Evolutionary conservation across 352 stramenopile species (phyloP), one percentile per base, ranked within the genome.

Genomic region (Phytopythium kandeliae): DNA sequence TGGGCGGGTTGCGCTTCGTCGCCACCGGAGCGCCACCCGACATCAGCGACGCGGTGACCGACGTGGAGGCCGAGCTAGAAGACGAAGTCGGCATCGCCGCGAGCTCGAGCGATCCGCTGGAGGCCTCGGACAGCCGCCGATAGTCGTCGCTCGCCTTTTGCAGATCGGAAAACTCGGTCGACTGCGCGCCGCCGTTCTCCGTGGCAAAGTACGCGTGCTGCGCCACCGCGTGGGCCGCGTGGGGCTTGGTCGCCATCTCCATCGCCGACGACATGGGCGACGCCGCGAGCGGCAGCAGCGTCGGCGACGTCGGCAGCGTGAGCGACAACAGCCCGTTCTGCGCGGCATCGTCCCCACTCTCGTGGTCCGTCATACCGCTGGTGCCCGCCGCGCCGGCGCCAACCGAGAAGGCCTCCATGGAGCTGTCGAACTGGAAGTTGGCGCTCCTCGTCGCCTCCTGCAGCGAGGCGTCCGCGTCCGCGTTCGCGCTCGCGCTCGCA

Each of bases 111-210:
- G 51, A 41, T 2, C 15, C 44, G 44, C 17, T 46, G 2, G 40
- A 48, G 24, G 54, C 28, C 70, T 67, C 46, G 62, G 58, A 44
- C 51, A 81, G 59, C n/a, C 67, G 62, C 46, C 72, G 69, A 28
- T 76, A 75, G 42, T 80, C 67, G 13, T 74, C 58, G 35, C 60
- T 74, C 37, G 57, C 67, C 19, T 78, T 74, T 45, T 78, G 69
- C 48, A 84, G 71, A 33, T 80, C 67, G 25, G 49, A 51, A 48
- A 81, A 80, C 25, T 84, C 71, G 19, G 11, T 21, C 22, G 21
- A 4, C 22, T 30, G 21, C 13, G 54, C 57, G 33, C 54, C 35
- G 33, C 40, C 60, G 40, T 12, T 15, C 21, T 31, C 40, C 4
- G 12, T 5, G 3, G 45, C 45, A 28, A 51, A 51, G 45, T 51